These are phyloP conservation scores for Penicillium coprophilum DNA, from an alignment of 495 filamentous ascomycete species.

Conservation along the genomic window DNA sequence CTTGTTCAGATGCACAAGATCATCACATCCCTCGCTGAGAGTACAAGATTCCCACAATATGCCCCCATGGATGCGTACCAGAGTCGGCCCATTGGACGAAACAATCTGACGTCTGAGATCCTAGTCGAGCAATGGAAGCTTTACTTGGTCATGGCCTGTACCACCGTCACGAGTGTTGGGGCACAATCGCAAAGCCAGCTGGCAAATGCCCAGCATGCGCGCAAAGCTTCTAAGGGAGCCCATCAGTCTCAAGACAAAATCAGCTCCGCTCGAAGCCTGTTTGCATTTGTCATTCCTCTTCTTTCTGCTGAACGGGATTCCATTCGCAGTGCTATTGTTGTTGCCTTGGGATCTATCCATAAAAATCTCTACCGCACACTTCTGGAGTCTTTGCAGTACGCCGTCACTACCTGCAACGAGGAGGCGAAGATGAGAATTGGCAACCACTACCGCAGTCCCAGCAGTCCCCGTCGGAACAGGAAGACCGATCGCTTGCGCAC, in stretches of 20 bases:
- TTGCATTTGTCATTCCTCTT: constrained; percentile 85
- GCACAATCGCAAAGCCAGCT: constrained; percentile 58
- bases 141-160: constrained; percentile 97
- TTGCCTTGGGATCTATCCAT: constrained; percentile 91
- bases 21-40: constrained; percentile 75
- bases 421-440: constrained; percentile 81
- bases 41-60: constrained; percentile 59
- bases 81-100: constrained; percentile 48
- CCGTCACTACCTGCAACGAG: constrained; percentile 76
- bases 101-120: constrained; percentile 78
- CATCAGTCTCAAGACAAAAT: constrained; percentile 74
- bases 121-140: constrained; percentile 97
- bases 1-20: constrained; percentile 88
- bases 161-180: constrained; percentile 85
- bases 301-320: constrained; percentile 71
- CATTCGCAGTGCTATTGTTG: constrained; percentile 87
- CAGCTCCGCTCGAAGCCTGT: constrained; percentile 81
- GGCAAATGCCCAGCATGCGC: constrained; percentile 71
- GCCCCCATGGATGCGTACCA: constrained; percentile 54
- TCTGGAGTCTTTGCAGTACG: constrained; percentile 83
- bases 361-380: constrained; percentile 91
- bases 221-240: constrained; percentile 77
- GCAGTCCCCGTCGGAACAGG: constrained; percentile 70
- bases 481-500: constrained; percentile 84
- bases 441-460: constrained; percentile 73